These are phyloP conservation scores for Colletotrichum chlorophyti DNA, from an alignment of 2,329 filamentous ascomycete species.

Conservation along the genomic window DNA sequence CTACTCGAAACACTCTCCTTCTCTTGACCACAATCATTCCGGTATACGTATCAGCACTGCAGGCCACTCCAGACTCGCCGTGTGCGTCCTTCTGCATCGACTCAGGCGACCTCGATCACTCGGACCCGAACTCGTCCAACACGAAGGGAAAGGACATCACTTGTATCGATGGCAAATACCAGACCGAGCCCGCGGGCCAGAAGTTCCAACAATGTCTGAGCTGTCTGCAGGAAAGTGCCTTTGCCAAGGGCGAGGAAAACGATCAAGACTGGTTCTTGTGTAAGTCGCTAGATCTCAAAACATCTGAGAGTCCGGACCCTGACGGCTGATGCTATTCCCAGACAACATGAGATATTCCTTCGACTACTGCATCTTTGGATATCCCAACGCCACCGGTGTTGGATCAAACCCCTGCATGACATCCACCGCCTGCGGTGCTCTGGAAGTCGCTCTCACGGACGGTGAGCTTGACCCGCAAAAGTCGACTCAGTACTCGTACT, in stretches of 20 bases:
- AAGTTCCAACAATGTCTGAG: conserved; percentile 58
- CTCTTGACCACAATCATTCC: conserved; percentile 34
- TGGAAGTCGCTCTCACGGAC: conserved; percentile 48
- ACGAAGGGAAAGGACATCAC: conserved; percentile 53
- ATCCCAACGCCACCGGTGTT: conserved; percentile 53
- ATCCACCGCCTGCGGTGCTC: conserved; percentile 54
- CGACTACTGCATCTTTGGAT: conserved; percentile 59
- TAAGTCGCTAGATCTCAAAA: conserved; percentile 44
- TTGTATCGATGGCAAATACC: conserved; percentile 54
- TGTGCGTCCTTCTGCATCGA: conserved; percentile 59
- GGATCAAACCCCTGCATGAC: conserved; percentile 58
- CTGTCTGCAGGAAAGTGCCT: conserved; percentile 60
- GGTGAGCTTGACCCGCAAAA: conserved; percentile 43
- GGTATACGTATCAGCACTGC: conserved; percentile 44
- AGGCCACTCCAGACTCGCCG: conserved; percentile 61
- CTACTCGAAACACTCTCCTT: conserved; percentile 28
- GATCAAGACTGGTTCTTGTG: conserved; percentile 64
- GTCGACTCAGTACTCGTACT: conserved; percentile 51
- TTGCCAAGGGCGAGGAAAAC: conserved; percentile 52
- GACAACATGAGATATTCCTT: conserved; percentile 62
- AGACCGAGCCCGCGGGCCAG: conserved; percentile 43
- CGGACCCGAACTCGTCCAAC: conserved; percentile 53
- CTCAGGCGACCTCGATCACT: conserved; percentile 45
- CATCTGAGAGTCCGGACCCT: too few species aligned
- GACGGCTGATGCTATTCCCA: conserved; percentile 33